A percentile compares a stretch with the other conserved stretches of the same genome.
Conservation (phyloP, 139 green algal genomes). For the Eudorina sp. region DNA sequence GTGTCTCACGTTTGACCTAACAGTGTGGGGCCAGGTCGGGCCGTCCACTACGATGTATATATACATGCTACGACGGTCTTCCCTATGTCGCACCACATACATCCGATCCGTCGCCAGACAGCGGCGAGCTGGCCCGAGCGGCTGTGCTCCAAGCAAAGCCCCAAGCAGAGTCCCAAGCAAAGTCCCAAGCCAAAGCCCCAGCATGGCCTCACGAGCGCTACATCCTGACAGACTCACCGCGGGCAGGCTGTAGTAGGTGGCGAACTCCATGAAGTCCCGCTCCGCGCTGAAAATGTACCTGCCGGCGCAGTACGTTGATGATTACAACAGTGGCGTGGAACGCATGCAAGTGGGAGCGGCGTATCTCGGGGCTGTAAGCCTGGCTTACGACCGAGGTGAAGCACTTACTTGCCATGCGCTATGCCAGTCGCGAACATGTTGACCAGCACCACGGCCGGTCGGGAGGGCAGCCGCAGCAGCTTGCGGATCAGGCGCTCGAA, state of each 20-base stretch:
- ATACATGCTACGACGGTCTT: too few relatives aligned
- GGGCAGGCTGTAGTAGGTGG: constrained; percentile 59
- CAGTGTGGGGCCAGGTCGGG: too few relatives aligned
- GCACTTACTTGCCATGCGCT: not conserved
- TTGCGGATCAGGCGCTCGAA: constrained; percentile 59
- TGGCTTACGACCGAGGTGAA: too few relatives aligned
- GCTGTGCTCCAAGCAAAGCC: not conserved
- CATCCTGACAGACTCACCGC: constrained; percentile 4
- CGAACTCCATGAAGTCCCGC: constrained; percentile 55
- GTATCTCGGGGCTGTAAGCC: too few relatives aligned
- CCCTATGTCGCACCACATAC: too few relatives aligned
- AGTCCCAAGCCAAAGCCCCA: not conserved
- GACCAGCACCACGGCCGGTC: constrained; percentile 53
- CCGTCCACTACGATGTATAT: too few relatives aligned
- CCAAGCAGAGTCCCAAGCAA: not conserved
- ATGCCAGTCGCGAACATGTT: constrained; percentile 29
- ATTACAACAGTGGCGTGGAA: not conserved
- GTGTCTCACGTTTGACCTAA: too few relatives aligned
- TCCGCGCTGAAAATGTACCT: constrained; percentile 56
- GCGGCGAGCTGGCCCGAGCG: too few relatives aligned
- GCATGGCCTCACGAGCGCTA: not conserved
- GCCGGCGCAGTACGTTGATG: not conserved
- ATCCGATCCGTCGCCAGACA: too few relatives aligned
- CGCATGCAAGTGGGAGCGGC: not conserved
- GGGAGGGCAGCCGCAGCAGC: constrained; percentile 43